Conservation (phyloP, 257 asterid species). For the Petrea volubilis region DNA sequence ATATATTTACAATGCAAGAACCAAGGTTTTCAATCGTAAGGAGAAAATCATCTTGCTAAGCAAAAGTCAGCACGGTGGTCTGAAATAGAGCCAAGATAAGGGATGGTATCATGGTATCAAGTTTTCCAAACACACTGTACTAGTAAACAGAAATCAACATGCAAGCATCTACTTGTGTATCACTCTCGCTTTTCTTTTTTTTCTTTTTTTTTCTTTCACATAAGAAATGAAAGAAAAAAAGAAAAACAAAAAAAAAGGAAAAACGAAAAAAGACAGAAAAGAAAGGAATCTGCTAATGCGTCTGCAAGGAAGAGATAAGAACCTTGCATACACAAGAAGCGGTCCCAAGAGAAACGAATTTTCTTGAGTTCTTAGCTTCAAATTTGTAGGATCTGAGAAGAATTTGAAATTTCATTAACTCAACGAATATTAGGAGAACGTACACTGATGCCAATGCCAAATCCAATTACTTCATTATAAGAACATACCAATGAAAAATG, state of each 20-base stretch:
- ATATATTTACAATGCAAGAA: not conserved
- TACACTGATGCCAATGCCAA: not conserved
- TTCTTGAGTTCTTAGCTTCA: conserved; percentile 77
- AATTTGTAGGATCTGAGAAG: conserved; percentile 73
- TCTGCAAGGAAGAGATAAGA: conserved; percentile 22
- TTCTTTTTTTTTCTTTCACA: too few species aligned
- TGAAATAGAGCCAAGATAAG: conserved; percentile 3
- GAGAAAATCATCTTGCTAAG: not conserved
- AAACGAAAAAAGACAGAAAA: too few species aligned
- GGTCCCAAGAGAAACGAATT: conserved; percentile 88
- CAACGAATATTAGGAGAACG: conserved; percentile 3
- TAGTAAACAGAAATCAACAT: not conserved
- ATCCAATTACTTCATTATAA: conserved; percentile 5
- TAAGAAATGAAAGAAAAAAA: too few species aligned
- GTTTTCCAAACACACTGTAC: not conserved
- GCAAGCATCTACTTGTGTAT: not conserved
- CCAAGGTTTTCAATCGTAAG: not conserved
- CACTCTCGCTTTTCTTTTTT: not conserved
- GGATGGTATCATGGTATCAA: not conserved
- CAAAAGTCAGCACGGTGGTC: not conserved
- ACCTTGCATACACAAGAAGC: conserved; percentile 89
- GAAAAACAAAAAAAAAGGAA: too few species aligned
- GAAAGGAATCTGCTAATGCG: not conserved
- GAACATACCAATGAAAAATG: conserved; percentile 76
- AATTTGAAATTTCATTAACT: conserved; percentile 10